A percentile compares a stretch with the other conserved stretches of the same genome.
Evolutionary conservation across 805 yeast genomes (phyloP).

Genomic region (Cyberlindnera lachancei): DNA sequence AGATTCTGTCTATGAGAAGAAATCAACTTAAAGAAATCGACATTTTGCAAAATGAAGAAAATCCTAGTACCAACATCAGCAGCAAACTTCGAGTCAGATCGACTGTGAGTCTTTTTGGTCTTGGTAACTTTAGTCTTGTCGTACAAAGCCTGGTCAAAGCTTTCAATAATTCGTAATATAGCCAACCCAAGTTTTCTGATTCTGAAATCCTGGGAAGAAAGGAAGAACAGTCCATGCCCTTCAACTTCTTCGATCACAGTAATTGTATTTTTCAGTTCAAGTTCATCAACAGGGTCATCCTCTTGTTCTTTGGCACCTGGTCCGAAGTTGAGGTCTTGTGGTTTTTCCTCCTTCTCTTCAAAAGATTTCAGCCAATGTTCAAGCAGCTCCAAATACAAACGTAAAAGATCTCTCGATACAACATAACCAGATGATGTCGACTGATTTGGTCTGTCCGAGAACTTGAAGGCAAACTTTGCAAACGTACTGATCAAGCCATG

Average conservation of each 20-base stretch:
- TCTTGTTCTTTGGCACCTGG: conserved; percentile 7
- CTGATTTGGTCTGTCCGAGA: conserved; percentile 63
- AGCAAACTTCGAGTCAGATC: conserved; percentile 60
- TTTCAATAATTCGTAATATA: conserved; percentile 70
- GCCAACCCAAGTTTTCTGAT: conserved; percentile 70
- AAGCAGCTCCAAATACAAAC: conserved; percentile 70
- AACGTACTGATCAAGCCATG: conserved; percentile 63
- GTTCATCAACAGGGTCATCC: conserved; percentile 42
- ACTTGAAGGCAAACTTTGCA: conserved; percentile 73
- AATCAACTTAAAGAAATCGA: conserved; percentile 61
- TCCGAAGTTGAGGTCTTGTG: conserved; percentile 6
- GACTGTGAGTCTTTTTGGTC: conserved; percentile 30
- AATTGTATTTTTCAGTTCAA: conserved; percentile 71
- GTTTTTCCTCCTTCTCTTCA: conserved; percentile 24
- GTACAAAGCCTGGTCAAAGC: conserved; percentile 77
- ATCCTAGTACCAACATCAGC: conserved; percentile 73
- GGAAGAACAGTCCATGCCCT: conserved; percentile 87
- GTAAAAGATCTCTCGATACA: conserved; percentile 53
- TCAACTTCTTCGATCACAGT: conserved; percentile 92
- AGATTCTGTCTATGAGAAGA: conserved; percentile 37
- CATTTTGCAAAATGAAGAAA: conserved; percentile 66
- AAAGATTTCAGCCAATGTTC: conserved; percentile 76
- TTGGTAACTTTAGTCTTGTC: conserved; percentile 31
- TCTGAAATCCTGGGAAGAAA: conserved; percentile 78
- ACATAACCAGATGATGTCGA: conserved; percentile 52